Evolutionary conservation across 768 basidiomycete genomes (phyloP), one percentile per base, ranked within the genome.

Genomic region (Mrakia frigida): DNA sequence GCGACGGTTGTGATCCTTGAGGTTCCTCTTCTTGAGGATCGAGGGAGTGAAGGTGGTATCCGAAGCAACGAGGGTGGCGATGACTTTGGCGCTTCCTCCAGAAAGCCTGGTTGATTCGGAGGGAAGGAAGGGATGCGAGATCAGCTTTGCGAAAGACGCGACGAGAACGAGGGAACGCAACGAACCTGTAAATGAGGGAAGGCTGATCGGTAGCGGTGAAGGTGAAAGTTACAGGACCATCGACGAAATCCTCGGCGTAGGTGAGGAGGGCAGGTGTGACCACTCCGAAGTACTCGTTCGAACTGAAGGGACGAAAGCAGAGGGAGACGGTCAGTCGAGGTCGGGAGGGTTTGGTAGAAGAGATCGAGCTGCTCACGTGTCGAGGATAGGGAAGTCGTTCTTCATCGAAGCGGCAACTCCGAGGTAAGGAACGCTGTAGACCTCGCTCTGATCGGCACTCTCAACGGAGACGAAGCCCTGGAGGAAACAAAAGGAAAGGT

Each of bases 11-110:
- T 68, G 56, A 35, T 68, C 73, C 18, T 31, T 53, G 60, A 65
- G n/a, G 18, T 9, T 41, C 33, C 50, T 31, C 52, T 43, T 31
- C 18, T 61, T 73, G 43, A 60, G 65, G 67, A 80, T 76, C 31
- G 80, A 16, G 1, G 78, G 77, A 4, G 67, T 35, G 63, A 76
- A 81, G 67, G 75, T 76, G 46, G 78, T 77, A 67, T 78, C 33
- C 52, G 78, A 79, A 0, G 52, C 63, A 68, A 81, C 79, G 72
- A 80, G 79, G 63, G 80, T 80, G 43, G 72, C 53, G 53, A 63
- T 53, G 21, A 78, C 50, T 56, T 74, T 74, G 33, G 77, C 72
- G n/a, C 73, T 74, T 21, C 77, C 77, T 39, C 73, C 72, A 59
- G 74, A n/a, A 3, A 78, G 77, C 14, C 73, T 74, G 39, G 50